phyloP scores from a whole-genome alignment of 495 filamentous ascomycete genomes.

The Thermothielavioides terrestris region DNA sequence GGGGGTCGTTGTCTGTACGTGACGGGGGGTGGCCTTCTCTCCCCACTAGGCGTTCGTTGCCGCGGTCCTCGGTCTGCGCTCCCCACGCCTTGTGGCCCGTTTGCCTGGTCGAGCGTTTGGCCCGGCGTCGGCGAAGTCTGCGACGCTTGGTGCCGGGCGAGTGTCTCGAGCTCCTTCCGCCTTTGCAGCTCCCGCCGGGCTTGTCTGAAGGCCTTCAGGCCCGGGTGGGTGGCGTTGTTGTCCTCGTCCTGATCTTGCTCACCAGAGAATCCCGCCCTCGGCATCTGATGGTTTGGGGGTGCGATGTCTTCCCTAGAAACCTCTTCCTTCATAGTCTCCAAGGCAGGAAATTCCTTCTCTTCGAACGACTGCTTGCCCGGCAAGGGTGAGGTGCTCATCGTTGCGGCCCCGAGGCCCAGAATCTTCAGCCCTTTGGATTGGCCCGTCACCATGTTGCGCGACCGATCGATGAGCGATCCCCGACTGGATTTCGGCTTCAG shows the following conservation, averaged over 20 bases:
- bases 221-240: conserved; percentile 30
- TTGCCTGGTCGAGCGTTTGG: conserved; percentile 13
- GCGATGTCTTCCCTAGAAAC: conserved; percentile 41
- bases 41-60: conserved; percentile 37
- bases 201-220: conserved; percentile 42
- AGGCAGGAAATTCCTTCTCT: conserved; percentile 21
- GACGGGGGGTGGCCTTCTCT: conserved; percentile 37
- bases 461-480: conserved; percentile 46
- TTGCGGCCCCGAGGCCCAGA: conserved; percentile 52
- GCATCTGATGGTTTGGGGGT: conserved; percentile 21
- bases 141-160: conserved; percentile 26
- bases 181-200: conserved; percentile 45
- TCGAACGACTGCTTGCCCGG: conserved; percentile 28
- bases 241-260: conserved; percentile 24
- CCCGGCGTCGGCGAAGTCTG: conserved; percentile 15
- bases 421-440: conserved; percentile 63
- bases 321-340: conserved; percentile 24
- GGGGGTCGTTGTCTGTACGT: conserved; percentile 33
- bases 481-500: conserved; percentile 60
- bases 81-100: conserved; percentile 21
- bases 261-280: conserved; percentile 13
- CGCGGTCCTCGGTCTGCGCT: conserved; percentile 22
- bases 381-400: conserved; percentile 45
- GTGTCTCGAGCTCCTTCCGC: conserved; percentile 40
- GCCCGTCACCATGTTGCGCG: conserved; percentile 23